Conservation (phyloP, 352 stramenopile genomes). For the Phytopythium cucurbitacearum region DNA sequence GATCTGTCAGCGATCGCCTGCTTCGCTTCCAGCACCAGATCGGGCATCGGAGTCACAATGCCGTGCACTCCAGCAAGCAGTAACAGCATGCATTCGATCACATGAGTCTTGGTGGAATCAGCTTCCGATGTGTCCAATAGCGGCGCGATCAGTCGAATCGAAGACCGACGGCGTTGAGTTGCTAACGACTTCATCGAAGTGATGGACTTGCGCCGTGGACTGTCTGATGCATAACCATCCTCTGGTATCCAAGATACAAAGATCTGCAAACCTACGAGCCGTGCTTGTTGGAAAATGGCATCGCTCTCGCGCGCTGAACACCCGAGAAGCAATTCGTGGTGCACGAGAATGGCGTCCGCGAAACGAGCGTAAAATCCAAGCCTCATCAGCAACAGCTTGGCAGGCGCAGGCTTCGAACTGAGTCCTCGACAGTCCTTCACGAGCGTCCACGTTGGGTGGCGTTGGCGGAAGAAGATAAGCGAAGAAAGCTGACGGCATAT, state of each 20-base stretch:
- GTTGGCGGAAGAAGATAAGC: conserved; percentile 19
- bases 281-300: conserved; percentile 19
- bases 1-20: conserved; percentile 19
- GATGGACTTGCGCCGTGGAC: neutral
- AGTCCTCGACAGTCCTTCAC: conserved; percentile 32
- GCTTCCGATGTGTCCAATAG: neutral
- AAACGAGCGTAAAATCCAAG: conserved; percentile 19
- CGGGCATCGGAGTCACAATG: conserved; percentile 19
- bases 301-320: conserved; percentile 31
- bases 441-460: conserved; percentile 26
- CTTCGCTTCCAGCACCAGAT: conserved; percentile 18
- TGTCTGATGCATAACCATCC: neutral
- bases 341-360: conserved; percentile 25
- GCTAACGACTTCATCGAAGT: neutral
- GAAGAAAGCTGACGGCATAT: conserved; percentile 19
- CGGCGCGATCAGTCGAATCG: conserved; percentile 3
- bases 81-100: conserved; percentile 32
- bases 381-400: conserved; percentile 13
- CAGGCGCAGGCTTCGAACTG: neutral
- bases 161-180: conserved; percentile 3
- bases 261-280: conserved; percentile 18
- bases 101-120: conserved; percentile 7
- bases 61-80: conserved; percentile 30
- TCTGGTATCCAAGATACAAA: conserved; percentile 14
- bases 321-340: conserved; percentile 25